Evolutionary conservation across 2,329 filamentous ascomycete genomes (phyloP).

Genomic region (Beauveria caledonica): DNA sequence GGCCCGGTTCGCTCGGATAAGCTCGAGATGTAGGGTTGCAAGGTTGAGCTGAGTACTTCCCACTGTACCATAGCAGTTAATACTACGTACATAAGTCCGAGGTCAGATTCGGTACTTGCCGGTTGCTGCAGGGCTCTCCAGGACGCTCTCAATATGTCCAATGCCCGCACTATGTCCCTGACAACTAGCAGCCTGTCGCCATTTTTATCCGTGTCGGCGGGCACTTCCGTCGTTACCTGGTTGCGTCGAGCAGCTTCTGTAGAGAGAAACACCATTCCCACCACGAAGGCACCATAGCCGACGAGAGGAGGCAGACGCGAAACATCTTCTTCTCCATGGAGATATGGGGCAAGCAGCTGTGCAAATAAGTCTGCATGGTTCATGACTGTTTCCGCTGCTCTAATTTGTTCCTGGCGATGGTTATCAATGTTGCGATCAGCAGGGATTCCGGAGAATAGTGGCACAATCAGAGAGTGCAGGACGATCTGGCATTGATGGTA

Average conservation of each 20-base stretch:
- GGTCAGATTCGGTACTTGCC: not conserved
- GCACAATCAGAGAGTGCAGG: not conserved
- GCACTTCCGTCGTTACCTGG: not conserved
- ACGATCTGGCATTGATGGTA: slow-evolving; percentile 7
- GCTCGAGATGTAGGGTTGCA: not conserved
- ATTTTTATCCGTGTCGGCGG: not conserved
- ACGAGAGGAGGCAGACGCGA: slow-evolving; percentile 3
- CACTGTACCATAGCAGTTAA: not conserved
- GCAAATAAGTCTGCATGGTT: not conserved
- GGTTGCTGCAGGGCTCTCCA: slow-evolving; percentile 6
- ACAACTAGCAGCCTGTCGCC: not conserved
- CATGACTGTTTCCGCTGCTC: not conserved
- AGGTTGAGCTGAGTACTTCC: not conserved
- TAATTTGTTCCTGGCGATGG: not conserved
- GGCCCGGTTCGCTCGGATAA: not conserved
- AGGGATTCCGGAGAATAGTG: not conserved
- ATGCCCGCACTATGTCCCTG: not conserved
- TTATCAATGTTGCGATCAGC: not conserved
- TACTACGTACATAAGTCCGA: not conserved
- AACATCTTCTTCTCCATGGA: not conserved
- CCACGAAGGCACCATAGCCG: slow-evolving; percentile 1
- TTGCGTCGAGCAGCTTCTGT: not conserved
- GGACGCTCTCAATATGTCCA: not conserved
- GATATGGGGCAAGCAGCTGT: not conserved
- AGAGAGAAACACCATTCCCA: not conserved